These are phyloP conservation scores for Linderina pennispora DNA, from an alignment of 192 early-diverging fungal genomes.

Conservation along the genomic window DNA sequence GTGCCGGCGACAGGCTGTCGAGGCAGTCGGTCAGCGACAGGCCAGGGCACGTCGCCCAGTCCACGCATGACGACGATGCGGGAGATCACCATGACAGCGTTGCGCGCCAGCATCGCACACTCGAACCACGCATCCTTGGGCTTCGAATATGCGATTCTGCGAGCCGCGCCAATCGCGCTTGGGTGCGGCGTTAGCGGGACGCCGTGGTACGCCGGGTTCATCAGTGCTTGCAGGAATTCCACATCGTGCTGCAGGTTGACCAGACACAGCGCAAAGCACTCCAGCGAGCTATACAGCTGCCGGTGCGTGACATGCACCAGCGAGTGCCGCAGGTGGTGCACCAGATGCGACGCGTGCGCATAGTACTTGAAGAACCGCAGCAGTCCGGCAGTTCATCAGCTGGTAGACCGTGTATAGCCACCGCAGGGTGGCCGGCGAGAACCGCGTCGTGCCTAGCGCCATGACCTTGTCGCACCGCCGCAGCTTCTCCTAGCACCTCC, in stretches of 20 bases:
- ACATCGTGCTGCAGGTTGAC: constrained; percentile 49
- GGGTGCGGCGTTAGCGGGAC: constrained; percentile 34
- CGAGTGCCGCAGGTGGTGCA: constrained; percentile 63
- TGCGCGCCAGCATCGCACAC: constrained; percentile 45
- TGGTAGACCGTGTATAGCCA: constrained; percentile 72
- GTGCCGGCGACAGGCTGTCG: constrained; percentile 29
- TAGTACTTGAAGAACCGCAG: constrained; percentile 70
- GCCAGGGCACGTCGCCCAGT: constrained; percentile 34
- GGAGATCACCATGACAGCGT: constrained; percentile 43
- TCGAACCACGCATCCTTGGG: constrained; percentile 45
- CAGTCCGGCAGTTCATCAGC: constrained; percentile 65
- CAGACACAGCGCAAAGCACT: constrained; percentile 60
- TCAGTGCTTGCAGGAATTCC: constrained; percentile 41
- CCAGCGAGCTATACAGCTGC: constrained; percentile 60
- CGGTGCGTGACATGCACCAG: constrained; percentile 59
- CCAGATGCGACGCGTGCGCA: constrained; percentile 55
- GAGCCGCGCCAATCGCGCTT: constrained; percentile 17
- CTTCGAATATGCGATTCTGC: constrained; percentile 19
- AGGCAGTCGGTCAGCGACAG: constrained; percentile 33
- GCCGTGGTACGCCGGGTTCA: constrained; percentile 45
- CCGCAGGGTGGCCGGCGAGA: constrained; percentile 46
- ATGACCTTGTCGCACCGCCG: constrained; percentile 60
- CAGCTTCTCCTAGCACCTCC: constrained; percentile 65
- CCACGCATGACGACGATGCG: constrained; percentile 42
- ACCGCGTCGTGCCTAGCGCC: constrained; percentile 43